Evolutionary conservation across 805 yeast genomes (phyloP), one percentile per base, ranked within the genome.

Genomic region (Lipomyces orientalis): DNA sequence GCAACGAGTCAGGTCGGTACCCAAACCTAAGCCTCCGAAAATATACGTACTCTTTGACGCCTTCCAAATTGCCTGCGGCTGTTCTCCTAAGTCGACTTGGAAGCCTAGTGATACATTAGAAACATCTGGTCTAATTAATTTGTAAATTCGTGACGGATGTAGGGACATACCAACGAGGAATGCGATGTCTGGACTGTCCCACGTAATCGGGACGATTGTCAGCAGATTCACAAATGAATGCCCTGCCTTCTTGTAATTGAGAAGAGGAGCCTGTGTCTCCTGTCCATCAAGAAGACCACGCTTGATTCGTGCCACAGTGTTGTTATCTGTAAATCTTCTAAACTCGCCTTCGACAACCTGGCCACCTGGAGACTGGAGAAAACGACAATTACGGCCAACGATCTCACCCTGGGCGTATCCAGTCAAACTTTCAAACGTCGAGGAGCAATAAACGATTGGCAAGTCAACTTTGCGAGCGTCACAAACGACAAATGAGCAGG

Each of bases 311-410:
- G 9, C 31, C 19, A 65, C 64, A 29, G 67, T 61, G 29, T 37
- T 34, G 31, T 64, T 55, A 35, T 65, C 68, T 22, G 68, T 64
- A 31, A 43, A 65, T 31, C 14, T 64, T 22, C 68, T 29, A 12
- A 35, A 33, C n/a, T 22, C 33, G 54, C 68, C 68, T n/a, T 43
- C 39, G 10, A 9, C 25, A 5, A 65, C 68, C 16, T 64, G 33
- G 16, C 68, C 68, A 25, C 37, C 62, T 5, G 68, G 68, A 5
- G 68, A 10, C 35, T 65, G 68, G 39, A 65, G 60, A 51, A 65
- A 65, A 25, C 68, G 68, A 35, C 68, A 65, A 25, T 65, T 65
- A 19, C 62, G 63, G 37, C 67, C 68, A 22, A 65, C 37, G 34
- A 65, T 64, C 58, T 65, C 68, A 19, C 34, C n/a, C n/a, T 33